Evolutionary conservation across 2,329 filamentous ascomycete species (phyloP).

Genomic region (Colletotrichum agaves): DNA sequence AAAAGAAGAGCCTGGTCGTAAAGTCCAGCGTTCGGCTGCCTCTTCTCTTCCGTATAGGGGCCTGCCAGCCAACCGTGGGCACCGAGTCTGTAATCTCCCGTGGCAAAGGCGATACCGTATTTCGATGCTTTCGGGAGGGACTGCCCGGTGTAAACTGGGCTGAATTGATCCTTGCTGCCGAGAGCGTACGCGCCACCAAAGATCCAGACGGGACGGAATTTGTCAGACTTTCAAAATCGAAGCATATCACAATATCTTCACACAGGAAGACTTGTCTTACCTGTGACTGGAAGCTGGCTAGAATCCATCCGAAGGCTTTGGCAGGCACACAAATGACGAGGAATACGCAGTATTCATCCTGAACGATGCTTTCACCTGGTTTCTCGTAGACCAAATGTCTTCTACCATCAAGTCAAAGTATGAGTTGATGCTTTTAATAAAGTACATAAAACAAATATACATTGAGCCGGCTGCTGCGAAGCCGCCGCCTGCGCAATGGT

Average conservation of each 20-base stretch:
- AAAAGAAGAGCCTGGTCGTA: conserved; percentile 57
- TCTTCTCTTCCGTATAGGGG: conserved; percentile 53
- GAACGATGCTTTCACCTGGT: neutral
- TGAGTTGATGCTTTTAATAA: too few relatives aligned
- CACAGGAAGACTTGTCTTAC: too few relatives aligned
- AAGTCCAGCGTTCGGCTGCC: conserved; percentile 55
- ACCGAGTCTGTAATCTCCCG: conserved; percentile 60
- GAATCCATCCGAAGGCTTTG: conserved; percentile 50
- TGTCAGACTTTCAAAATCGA: too few relatives aligned
- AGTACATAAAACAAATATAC: too few relatives aligned
- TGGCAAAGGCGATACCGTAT: conserved; percentile 56
- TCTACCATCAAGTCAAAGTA: too few relatives aligned
- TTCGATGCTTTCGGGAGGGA: conserved; percentile 48
- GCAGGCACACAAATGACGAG: conserved; percentile 60
- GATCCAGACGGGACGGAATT: conserved; percentile 49
- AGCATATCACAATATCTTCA: too few relatives aligned
- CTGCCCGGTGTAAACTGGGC: conserved; percentile 51
- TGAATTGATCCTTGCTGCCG: conserved; percentile 52
- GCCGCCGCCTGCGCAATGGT: too few relatives aligned
- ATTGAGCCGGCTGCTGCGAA: too few relatives aligned
- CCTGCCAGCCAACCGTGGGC: conserved; percentile 60
- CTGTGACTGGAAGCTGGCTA: conserved; percentile 53
- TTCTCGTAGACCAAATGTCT: neutral
- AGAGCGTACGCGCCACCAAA: conserved; percentile 57
- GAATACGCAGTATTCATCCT: conserved; percentile 59